Base-by-base conservation (phyloP, 2,329 filamentous ascomycete genomes). In the Cladosporium sp. region DNA sequence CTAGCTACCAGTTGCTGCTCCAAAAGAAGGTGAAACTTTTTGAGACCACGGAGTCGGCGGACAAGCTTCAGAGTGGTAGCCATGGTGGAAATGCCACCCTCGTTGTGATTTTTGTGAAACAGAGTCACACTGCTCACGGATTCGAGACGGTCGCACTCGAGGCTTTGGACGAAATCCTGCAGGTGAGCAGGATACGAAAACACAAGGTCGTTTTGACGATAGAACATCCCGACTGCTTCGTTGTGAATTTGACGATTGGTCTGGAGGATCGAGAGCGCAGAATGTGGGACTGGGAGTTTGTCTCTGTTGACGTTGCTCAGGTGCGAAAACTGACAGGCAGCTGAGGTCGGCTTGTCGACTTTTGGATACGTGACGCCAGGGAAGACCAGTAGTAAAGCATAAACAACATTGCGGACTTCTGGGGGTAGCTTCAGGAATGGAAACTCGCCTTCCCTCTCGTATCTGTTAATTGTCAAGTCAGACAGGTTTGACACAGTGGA, bases 151-250 rank as follows among this genome's bases (percentile, higher is more conserved):
- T 29, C 26, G 16, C 21, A n/a, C 35, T 56, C 49, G 3, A 63
- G 35, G 28, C 26, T 63, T 10, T 44, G 49, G 6, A 35, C 23
- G 3, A 63, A 63, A 2, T 33, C 49, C n/a, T 63, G 49, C 18
- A 63, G 33, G 26, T 55, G 60, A 7, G 26, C 16, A 14, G 60
- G 49, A 14, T 55, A 55, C 5, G 49, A 44, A 73, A 89, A 89
- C 69, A 85, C 82, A 73, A 89, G 89, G 0, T 78, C 78, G 72
- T 88, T 84, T 62, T 73, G 77, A 5, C 78, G 79, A 74, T 89
- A 89, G 5, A 89, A 78, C 18, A 86, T 73, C 65, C 83, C 79
- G 4, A 82, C 77, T 14, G 84, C 83, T 73, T 89, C 87, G 66
- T 80, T 77, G 72, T 88, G 80, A 58, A 88, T 78, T 62, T 79